Percentiles rank a stretch among this genome's conserved stretches.
Conservation (phyloP, 2,329 filamentous ascomycete genomes). For the Passalora sequoiae region DNA sequence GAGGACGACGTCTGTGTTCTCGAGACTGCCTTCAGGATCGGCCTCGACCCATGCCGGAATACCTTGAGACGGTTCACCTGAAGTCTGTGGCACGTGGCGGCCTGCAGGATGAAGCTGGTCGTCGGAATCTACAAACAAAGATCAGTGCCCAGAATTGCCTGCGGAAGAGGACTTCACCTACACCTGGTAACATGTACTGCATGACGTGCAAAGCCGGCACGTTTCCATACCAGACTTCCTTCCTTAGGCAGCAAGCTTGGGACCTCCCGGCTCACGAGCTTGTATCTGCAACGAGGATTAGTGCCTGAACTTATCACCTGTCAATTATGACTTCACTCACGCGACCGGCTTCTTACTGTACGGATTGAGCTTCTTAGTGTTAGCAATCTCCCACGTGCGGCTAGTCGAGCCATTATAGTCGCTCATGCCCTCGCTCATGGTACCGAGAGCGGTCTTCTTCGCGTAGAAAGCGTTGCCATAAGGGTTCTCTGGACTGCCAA, state of each 20-base stretch:
- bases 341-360: constrained; percentile 77
- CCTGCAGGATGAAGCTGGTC: constrained; percentile 80
- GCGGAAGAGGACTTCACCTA: constrained; percentile 43
- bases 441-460: constrained; percentile 73
- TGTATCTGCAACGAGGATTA: too few relatives aligned
- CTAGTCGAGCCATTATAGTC: constrained; percentile 77
- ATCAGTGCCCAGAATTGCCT: background rate
- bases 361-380: constrained; percentile 76
- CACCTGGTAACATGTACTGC: constrained; percentile 85
- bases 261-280: constrained; percentile 82
- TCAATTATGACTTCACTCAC: too few relatives aligned
- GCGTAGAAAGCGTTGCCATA: constrained; percentile 90
- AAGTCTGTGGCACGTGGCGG: constrained; percentile 82
- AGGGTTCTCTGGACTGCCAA: constrained; percentile 75
- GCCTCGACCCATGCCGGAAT: constrained; percentile 70
- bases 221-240: constrained; percentile 78
- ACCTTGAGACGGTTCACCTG: constrained; percentile 68
- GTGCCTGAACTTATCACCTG: too few relatives aligned
- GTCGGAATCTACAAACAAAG: constrained; percentile 57
- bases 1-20: constrained; percentile 79
- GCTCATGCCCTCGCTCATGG: constrained; percentile 61
- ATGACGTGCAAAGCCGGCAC: constrained; percentile 80
- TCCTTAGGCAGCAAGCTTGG: constrained; percentile 73
- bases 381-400: constrained; percentile 86
- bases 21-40: constrained; percentile 62